Evolutionary conservation across 345 rosid genomes (phyloP).

Genomic region (Erysimum cheiranthoides): DNA sequence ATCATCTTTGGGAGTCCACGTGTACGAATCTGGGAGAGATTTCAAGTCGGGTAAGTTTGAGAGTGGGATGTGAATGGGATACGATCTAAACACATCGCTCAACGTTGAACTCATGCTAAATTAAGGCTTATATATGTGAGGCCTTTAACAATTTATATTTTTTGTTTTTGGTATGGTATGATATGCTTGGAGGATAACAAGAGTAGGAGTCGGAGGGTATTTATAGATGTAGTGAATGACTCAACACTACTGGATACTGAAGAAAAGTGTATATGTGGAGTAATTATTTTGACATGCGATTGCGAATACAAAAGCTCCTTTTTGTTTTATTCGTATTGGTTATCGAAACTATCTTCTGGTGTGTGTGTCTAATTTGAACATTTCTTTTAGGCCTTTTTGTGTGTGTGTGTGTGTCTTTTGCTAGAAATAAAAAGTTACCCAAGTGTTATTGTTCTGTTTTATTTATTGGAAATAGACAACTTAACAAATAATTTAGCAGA

Average conservation of each 20-base stretch:
- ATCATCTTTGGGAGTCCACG: constrained; percentile 64
- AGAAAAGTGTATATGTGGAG: constrained; percentile 12
- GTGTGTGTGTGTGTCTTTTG: background rate
- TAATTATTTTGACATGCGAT: constrained; percentile 8
- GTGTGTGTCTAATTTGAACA: background rate
- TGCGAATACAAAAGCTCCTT: constrained; percentile 22
- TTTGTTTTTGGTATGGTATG: constrained; percentile 10
- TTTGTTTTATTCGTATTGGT: constrained; percentile 17
- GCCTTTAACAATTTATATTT: background rate
- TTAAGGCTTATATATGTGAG: background rate
- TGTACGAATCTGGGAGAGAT: constrained; percentile 77
- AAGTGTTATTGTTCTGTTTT: background rate
- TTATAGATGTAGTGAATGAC: constrained; percentile 26
- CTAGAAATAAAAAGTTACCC: too few relatives aligned
- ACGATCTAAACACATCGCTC: constrained; percentile 58
- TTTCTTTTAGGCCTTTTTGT: background rate
- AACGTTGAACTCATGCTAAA: constrained; percentile 64
- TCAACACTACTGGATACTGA: background rate
- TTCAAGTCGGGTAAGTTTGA: constrained; percentile 63
- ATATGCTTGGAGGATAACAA: constrained; percentile 38
- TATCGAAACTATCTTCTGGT: background rate
- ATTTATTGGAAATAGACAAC: background rate
- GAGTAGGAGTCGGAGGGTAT: constrained; percentile 46
- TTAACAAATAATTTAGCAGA: too few relatives aligned
- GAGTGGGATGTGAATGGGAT: constrained; percentile 59